Evolutionary conservation across 352 stramenopile species (phyloP).

Genomic region (Thraustochytrium sp.): DNA sequence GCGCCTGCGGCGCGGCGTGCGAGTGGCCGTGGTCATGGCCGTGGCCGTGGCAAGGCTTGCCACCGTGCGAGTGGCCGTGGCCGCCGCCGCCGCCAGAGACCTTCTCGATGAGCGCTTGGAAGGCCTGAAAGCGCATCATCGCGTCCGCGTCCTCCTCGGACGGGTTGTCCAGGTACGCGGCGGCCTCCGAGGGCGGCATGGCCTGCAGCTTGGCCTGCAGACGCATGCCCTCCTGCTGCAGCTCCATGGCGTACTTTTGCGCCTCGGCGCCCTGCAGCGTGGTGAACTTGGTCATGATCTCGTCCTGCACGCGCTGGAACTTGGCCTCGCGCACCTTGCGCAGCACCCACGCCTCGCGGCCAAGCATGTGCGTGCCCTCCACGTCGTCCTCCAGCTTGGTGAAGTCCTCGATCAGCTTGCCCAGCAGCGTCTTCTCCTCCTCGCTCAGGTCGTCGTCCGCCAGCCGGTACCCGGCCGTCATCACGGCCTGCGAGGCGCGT

Average conservation of each 20-base stretch:
- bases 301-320: slow-evolving; percentile 13
- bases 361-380: not conserved
- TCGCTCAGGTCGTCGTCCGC: not conserved
- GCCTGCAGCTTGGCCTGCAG: slow-evolving; percentile 2
- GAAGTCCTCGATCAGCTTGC: slow-evolving; percentile 14
- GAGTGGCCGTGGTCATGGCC: not conserved
- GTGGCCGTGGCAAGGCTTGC: slow-evolving; percentile 22
- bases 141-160: not conserved
- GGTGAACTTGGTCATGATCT: not conserved
- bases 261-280: not conserved
- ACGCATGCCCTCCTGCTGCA: slow-evolving; percentile 9
- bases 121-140: slow-evolving; percentile 32
- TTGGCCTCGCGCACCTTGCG: not conserved
- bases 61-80: slow-evolving; percentile 20
- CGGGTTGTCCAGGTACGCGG: slow-evolving; percentile 13
- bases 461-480: not conserved
- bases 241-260: not conserved
- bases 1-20: not conserved
- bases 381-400: not conserved
- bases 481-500: not conserved
- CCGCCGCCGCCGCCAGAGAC: not conserved
- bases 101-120: not conserved
- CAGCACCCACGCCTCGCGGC: not conserved
- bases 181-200: not conserved
- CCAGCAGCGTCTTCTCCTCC: not conserved